Evolutionary conservation across 2,329 filamentous ascomycete genomes (phyloP).

Genomic region (Hymenotorrendiella dingleyae): DNA sequence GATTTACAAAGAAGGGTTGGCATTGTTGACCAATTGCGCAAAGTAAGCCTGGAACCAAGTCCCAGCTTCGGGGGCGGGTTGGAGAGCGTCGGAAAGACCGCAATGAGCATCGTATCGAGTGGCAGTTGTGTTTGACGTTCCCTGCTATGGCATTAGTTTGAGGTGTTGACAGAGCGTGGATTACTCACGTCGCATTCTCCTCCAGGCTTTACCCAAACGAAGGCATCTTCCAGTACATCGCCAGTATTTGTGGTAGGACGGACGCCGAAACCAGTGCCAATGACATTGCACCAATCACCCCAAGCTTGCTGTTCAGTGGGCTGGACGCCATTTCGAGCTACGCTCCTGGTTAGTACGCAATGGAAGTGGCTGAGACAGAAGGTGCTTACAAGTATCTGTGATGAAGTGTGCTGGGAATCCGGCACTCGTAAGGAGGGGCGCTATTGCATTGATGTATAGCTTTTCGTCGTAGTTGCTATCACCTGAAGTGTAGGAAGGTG

Average conservation of each 20-base stretch:
- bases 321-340: conserved; percentile 56
- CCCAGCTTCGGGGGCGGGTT: conserved; percentile 65
- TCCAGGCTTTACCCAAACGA: conserved; percentile 68
- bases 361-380: too few species aligned
- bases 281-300: conserved; percentile 66
- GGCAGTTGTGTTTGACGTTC: conserved; percentile 36
- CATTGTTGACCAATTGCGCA: conserved; percentile 49
- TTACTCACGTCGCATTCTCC: conserved; percentile 37
- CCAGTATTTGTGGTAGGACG: conserved; percentile 59
- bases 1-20: conserved; percentile 47
- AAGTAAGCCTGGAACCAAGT: conserved; percentile 56
- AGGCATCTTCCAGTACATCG: conserved; percentile 53
- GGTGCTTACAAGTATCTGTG: conserved; percentile 41
- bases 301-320: conserved; percentile 48
- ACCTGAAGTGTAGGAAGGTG: conserved; percentile 36
- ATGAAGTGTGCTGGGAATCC: conserved; percentile 51
- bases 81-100: conserved; percentile 44
- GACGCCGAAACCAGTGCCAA: conserved; percentile 56
- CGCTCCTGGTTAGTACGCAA: conserved; percentile 3
- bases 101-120: conserved; percentile 46
- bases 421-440: conserved; percentile 39
- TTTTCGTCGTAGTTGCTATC: conserved; percentile 48
- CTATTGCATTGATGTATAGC: conserved; percentile 44
- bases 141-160: conserved; percentile 12
- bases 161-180: background rate